Evolutionary conservation across 2,329 filamentous ascomycete species (phyloP).

Genomic region (Talaromyces pinophilus): DNA sequence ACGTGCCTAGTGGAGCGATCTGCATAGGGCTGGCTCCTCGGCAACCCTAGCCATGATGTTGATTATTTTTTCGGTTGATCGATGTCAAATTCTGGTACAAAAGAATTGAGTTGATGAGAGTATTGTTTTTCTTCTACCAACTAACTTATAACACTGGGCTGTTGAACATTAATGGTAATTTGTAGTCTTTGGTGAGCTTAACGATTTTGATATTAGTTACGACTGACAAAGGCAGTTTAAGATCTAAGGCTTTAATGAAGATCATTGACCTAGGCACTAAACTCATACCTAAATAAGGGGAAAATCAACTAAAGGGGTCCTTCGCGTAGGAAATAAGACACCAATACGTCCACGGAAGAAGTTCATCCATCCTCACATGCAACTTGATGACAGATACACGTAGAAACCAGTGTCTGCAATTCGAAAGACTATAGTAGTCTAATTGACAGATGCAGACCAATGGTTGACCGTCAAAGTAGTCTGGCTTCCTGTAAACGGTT

Average conservation of each 20-base stretch:
- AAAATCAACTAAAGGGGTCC: no score
- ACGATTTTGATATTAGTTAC: neutral
- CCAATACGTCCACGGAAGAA: neutral
- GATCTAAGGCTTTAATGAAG: neutral
- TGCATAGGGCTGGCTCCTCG: neutral
- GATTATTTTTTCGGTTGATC: neutral
- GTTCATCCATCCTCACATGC: neutral
- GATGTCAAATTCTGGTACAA: neutral
- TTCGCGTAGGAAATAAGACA: neutral
- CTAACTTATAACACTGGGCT: neutral
- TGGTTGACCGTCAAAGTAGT: constrained; percentile 36
- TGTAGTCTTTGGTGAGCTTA: neutral
- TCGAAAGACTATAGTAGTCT: neutral
- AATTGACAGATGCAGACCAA: constrained; percentile 24
- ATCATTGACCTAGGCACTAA: neutral
- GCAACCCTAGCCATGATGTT: neutral
- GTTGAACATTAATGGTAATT: neutral
- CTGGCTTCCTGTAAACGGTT: constrained; percentile 56
- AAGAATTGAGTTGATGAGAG: neutral
- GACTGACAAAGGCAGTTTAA: neutral
- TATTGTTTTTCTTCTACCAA: neutral
- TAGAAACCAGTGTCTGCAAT: neutral
- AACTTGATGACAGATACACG: neutral
- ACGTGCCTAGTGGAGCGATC: neutral
- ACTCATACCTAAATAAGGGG: neutral